Base-by-base conservation (phyloP, 1,284 basidiomycete species). In the Ceratobasidium sp. region DNA sequence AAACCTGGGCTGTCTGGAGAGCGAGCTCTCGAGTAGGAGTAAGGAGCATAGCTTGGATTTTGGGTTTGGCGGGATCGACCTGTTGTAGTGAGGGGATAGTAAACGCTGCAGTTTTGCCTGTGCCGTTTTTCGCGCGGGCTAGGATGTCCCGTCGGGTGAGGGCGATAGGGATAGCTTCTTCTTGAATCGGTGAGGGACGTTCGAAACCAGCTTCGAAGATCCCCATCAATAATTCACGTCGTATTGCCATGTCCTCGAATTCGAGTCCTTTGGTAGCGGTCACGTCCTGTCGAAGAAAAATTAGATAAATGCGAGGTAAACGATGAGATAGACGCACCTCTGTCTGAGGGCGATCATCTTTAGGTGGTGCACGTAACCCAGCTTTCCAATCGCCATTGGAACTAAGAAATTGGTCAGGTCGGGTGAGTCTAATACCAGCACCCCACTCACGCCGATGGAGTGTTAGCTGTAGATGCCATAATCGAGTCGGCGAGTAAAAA, bases 181-280 rank as follows among this genome's bases (percentile, higher is more conserved):
- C 97, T 83, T 99, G 96, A 78, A 99, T 98, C 59, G 96, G 97
- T 27, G 92, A 95, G 23, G 97, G 96, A 74, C 85, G 87, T 79
- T 99, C 97, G 78, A 98, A 99, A 68, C 95, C 95, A 73, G 94
- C 95, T 82, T 96, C 93, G 76, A 95, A 97, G 76, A 97, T 95
- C 71, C 91, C 91, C 91, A 93, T 93, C 74, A 93, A 83, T 70
- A 92, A 84, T 78, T 91, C 90, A 71, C 90, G 85, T 69, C 87
- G 85, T 74, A 91, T 82, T 74, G 81, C 85, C 83, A 91, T 90
- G 75, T 93, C 89, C 79, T 98, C 95, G 75, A 96, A 98, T 77
- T 95, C 92, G 74, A 87, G 83, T 70, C 94, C 95, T 79, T 94
- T 91, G 23, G 92, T 95, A 6, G 87, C 88, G 36, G 89, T 91